Base-by-base conservation (phyloP, 2,329 filamentous ascomycete species). In the Sporothrix curviconia region DNA sequence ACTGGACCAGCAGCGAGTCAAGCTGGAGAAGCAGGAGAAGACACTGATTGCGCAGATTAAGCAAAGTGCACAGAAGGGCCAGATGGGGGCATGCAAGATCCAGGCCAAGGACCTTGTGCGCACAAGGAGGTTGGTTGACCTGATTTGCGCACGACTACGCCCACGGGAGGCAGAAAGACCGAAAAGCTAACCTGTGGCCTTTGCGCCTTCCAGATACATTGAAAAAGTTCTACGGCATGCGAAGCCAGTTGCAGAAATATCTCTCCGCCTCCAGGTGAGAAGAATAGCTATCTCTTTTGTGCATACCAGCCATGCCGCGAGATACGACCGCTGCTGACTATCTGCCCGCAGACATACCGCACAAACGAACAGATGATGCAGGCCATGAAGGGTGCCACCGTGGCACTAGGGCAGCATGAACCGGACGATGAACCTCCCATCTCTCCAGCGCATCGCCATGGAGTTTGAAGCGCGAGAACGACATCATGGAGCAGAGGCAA, bases 361-460 rank as follows among this genome's bases (percentile, higher is more conserved):
- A 96, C 92, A 64, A 99, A 99, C 72, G 94, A 99, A 72, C 92
- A 97, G 74, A 99, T 99, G 94, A 96, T 96, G 92, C 90, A 96
- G 73, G 94, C 92, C 8, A 97, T 99, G 94, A 99, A 96, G 74
- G 94, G 94, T 34, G 94, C 94, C 4, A 97, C 94, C 1, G 85
- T 87, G 73, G 86, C 96, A 3, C 78, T 99, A 7, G 91, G 92
- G n/a, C 56, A 95, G 89, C 75, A 99, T 99, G 94, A 99, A 99
- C 73, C 83, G 89, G 63, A 90, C 90, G 62, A 97, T 97, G 92
- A 97, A 99, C 69, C 83, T 99, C 3, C 94, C 94, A 0, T 91
- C 91, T 17, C 78, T 99, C 34, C 92, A 97, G 71, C 85, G 92
- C 58, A 99, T 99, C 69, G 92, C 94, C 19, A 96, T 96, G 92